Evolutionary conservation across 2,329 filamentous ascomycete genomes (phyloP).

Genomic region (Ophiostoma himal-ulmi): DNA sequence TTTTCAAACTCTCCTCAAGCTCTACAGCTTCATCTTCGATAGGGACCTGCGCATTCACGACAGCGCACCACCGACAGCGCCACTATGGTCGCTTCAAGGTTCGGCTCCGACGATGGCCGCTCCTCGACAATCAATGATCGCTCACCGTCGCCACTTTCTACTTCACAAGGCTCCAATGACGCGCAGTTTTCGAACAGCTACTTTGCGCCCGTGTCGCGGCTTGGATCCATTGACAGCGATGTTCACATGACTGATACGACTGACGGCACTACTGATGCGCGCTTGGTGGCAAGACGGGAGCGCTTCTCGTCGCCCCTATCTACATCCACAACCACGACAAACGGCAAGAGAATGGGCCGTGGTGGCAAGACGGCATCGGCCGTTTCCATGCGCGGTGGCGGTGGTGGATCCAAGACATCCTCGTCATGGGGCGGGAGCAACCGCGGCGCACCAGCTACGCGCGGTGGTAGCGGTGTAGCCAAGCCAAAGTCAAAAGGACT

Average conservation of each 20-base stretch:
- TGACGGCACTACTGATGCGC: conserved; percentile 17
- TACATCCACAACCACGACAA: conserved; percentile 15
- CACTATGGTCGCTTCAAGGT: conserved; percentile 11
- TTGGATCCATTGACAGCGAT: conserved; percentile 20
- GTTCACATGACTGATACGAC: conserved; percentile 24
- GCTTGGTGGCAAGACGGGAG: background rate
- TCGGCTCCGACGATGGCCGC: conserved; percentile 8
- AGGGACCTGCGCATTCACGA: background rate
- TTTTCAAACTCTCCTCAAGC: background rate
- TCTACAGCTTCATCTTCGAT: background rate
- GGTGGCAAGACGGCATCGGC: background rate
- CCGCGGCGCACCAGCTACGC: background rate
- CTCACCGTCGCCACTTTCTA: conserved; percentile 19
- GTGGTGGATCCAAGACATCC: background rate
- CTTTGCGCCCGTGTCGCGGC: conserved; percentile 7
- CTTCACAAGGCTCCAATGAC: conserved; percentile 13
- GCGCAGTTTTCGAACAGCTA: conserved; percentile 14
- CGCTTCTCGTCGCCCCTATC: conserved; percentile 19
- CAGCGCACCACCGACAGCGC: background rate
- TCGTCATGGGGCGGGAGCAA: conserved; percentile 8
- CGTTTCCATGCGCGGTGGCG: background rate
- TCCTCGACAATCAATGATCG: conserved; percentile 15
- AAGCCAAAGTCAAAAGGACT: conserved; percentile 8
- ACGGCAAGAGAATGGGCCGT: background rate
- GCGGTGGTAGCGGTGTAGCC: conserved; percentile 2